phyloP scores from a whole-genome alignment of 805 yeast species.

The Saccharomycopsis selenospora region DNA sequence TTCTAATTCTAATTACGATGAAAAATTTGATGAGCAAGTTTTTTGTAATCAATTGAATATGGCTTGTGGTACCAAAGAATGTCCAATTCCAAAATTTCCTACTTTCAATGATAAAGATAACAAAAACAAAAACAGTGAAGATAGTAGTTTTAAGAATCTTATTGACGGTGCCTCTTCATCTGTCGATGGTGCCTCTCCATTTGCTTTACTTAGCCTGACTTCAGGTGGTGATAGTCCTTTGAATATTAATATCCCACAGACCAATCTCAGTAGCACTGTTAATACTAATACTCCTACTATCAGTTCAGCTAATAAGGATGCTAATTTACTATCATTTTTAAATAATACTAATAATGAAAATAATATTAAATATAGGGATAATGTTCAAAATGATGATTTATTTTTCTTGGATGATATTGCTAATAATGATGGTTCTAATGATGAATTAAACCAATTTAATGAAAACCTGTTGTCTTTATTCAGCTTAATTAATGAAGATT shows the following conservation, averaged over 20 bases:
- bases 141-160: neutral
- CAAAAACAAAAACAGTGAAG: neutral
- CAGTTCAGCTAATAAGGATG: neutral
- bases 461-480: neutral
- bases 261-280: conserved; percentile 2
- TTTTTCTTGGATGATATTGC: conserved; percentile 20
- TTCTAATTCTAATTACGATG: conserved; percentile 32
- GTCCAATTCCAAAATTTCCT: conserved; percentile 52
- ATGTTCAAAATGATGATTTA: conserved; percentile 6
- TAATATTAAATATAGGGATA: neutral
- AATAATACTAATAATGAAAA: conserved; percentile 20
- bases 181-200: conserved; percentile 2
- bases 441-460: conserved; percentile 3
- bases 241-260: conserved; percentile 4
- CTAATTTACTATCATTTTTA: conserved; percentile 2
- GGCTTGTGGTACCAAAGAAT: conserved; percentile 74
- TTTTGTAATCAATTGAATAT: conserved; percentile 71
- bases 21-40: conserved; percentile 60
- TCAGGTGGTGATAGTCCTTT: conserved; percentile 16
- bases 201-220: conserved; percentile 7
- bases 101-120: neutral
- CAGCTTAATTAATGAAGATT: conserved; percentile 46
- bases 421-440: conserved; percentile 20
- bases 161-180: conserved; percentile 4
- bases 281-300: neutral